phyloP scores from a whole-genome alignment of 352 stramenopile species.

The Pythium aquatile region DNA sequence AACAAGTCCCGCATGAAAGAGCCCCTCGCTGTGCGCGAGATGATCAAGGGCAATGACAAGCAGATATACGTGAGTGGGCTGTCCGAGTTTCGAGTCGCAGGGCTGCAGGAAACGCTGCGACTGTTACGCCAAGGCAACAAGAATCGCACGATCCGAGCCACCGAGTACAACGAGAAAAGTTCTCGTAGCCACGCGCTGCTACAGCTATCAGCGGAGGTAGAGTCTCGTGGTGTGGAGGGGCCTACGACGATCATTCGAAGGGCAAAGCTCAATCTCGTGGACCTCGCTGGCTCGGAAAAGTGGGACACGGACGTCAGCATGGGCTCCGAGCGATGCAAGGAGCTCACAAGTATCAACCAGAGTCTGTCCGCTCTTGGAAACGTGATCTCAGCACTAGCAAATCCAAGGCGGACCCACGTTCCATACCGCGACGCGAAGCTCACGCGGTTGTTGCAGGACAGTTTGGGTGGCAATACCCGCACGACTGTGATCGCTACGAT shows the following conservation, averaged over 20 bases:
- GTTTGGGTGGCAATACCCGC: conserved; percentile 83
- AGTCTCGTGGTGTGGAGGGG: conserved; percentile 61
- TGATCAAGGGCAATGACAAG: conserved; percentile 75
- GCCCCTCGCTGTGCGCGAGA: conserved; percentile 51
- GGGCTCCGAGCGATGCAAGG: conserved; percentile 64
- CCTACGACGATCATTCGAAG: conserved; percentile 73
- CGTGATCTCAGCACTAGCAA: conserved; percentile 82
- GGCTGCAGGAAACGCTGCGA: conserved; percentile 69
- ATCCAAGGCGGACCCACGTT: conserved; percentile 78
- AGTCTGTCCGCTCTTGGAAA: conserved; percentile 89
- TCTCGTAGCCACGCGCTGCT: conserved; percentile 87
- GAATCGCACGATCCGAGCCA: conserved; percentile 88
- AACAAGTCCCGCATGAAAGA: conserved; percentile 58
- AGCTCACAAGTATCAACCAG: conserved; percentile 92
- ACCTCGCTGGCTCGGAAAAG: conserved; percentile 91
- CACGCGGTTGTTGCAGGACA: conserved; percentile 91
- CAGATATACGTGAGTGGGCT: conserved; percentile 91
- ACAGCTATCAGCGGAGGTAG: conserved; percentile 80
- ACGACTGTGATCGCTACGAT: conserved; percentile 90
- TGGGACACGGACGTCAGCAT: conserved; percentile 82
- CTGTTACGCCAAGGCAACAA: conserved; percentile 75
- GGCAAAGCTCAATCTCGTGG: conserved; percentile 89
- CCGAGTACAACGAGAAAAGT: conserved; percentile 83
- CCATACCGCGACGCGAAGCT: conserved; percentile 97
- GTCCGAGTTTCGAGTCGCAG: conserved; percentile 87